Percentiles rank a stretch among this genome's conserved stretches.
Conservation (phyloP, 2,329 filamentous ascomycete species). For the Fusarium anthophilum region DNA sequence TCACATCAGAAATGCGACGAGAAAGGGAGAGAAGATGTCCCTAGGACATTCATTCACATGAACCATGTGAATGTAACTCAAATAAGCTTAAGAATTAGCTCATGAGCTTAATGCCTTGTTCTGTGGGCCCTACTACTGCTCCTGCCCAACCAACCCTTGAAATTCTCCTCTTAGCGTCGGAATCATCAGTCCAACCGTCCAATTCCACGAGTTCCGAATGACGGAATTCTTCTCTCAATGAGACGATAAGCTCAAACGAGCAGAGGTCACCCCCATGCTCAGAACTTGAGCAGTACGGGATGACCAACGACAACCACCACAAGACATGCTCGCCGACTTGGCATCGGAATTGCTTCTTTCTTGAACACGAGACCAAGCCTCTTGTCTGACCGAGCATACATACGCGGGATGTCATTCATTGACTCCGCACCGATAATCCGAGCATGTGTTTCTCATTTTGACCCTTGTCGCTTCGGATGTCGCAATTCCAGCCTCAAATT, state of each 20-base stretch:
- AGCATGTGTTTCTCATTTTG: background rate
- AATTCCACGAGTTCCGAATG: conserved; percentile 29
- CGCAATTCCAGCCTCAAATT: conserved; percentile 32
- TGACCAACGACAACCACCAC: background rate
- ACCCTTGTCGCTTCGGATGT: conserved; percentile 28
- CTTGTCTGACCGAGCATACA: background rate
- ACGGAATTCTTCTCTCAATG: conserved; percentile 23
- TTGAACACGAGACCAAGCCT: background rate
- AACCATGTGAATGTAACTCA: background rate
- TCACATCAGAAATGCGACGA: background rate
- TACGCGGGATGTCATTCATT: background rate
- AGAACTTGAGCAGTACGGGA: background rate
- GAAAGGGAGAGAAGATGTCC: background rate
- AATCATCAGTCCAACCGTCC: conserved; percentile 2
- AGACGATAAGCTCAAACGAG: conserved; percentile 16
- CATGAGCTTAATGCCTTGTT: too few species aligned
- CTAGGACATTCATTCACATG: background rate
- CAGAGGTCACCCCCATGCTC: background rate
- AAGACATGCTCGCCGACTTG: background rate
- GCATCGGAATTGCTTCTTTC: background rate
- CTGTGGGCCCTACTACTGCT: too few species aligned
- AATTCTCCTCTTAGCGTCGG: conserved; percentile 2
- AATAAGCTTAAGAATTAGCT: conserved; percentile 31
- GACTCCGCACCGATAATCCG: conserved; percentile 15
- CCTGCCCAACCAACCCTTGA: background rate